A percentile compares a stretch with the other conserved stretches of the same genome.
Evolutionary conservation across 495 filamentous ascomycete genomes (phyloP).

Genomic region (Aspergillus panamensis): DNA sequence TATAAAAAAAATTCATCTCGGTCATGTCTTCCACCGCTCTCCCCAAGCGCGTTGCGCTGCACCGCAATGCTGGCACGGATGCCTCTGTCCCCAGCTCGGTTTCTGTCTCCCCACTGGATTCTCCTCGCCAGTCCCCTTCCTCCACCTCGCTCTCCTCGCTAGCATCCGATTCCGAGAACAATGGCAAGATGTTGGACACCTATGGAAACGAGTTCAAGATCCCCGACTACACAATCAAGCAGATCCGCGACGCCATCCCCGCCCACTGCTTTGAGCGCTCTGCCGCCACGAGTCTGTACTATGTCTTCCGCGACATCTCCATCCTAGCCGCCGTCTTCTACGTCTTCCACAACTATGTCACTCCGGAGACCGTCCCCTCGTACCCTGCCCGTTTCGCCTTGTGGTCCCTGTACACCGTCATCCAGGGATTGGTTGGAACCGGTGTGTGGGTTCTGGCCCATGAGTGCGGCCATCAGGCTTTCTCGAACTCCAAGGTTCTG

Average conservation of each 20-base stretch:
- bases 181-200: constrained; percentile 60
- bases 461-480: constrained; percentile 74
- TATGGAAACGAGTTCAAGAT: constrained; percentile 69
- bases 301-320: constrained; percentile 60
- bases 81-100: constrained; percentile 62
- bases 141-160: constrained; percentile 90
- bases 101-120: constrained; percentile 62
- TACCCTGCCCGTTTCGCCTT: constrained; percentile 42
- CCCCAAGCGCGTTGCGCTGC: constrained; percentile 52
- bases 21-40: constrained; percentile 58
- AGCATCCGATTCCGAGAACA: constrained; percentile 52
- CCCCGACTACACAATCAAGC: constrained; percentile 68
- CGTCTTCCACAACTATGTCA: constrained; percentile 63
- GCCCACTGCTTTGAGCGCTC: constrained; percentile 64
- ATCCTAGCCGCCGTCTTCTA: constrained; percentile 56
- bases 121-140: constrained; percentile 73
- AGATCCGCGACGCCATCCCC: constrained; percentile 62
- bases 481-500: constrained; percentile 73
- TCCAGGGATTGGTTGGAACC: constrained; percentile 64
- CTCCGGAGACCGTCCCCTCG: constrained; percentile 58
- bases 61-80: constrained; percentile 47
- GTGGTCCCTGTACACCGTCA: constrained; percentile 60
- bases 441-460: constrained; percentile 71
- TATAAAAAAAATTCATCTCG: background rate
- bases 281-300: constrained; percentile 55